These are phyloP conservation scores for Narthecium ossifragum DNA, from an alignment of 106 monocot species.

Conservation along the genomic window DNA sequence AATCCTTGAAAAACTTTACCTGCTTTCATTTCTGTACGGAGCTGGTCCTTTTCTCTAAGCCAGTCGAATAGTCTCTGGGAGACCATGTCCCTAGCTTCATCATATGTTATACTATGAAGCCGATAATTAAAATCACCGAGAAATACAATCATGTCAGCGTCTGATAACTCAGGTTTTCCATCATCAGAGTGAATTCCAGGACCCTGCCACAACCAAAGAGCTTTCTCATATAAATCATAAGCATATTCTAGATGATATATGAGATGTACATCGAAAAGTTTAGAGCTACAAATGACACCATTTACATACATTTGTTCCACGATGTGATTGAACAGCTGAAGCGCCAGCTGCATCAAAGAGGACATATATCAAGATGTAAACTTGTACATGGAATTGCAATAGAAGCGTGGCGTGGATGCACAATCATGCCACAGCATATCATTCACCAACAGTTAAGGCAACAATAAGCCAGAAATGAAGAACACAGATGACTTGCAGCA, in stretches of 20 bases:
- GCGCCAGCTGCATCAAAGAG: slow-evolving; percentile 43
- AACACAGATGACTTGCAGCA: not conserved
- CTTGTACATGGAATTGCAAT: too few relatives aligned
- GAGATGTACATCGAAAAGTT: not conserved
- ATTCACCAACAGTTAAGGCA: not conserved
- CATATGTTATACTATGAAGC: slow-evolving; percentile 52
- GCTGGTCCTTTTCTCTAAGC: slow-evolving; percentile 75
- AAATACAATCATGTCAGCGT: slow-evolving; percentile 68
- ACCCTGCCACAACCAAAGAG: slow-evolving; percentile 18
- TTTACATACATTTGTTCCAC: slow-evolving; percentile 49
- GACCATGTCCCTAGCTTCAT: slow-evolving; percentile 76
- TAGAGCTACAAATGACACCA: not conserved
- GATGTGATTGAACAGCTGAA: slow-evolving; percentile 42
- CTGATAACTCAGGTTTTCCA: slow-evolving; percentile 57
- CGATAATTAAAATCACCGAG: slow-evolving; percentile 77
- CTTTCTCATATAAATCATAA: too few relatives aligned
- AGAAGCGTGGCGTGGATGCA: too few relatives aligned
- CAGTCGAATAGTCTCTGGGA: slow-evolving; percentile 80
- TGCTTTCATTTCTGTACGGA: slow-evolving; percentile 39
- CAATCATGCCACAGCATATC: not conserved
- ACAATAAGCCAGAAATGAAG: not conserved
- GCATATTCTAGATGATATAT: too few relatives aligned
- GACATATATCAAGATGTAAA: not conserved
- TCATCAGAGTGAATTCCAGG: slow-evolving; percentile 40
- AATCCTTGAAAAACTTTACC: slow-evolving; percentile 54